Conservation (phyloP, 169 alveolate species). For the Plasmodium chabaudi region DNA sequence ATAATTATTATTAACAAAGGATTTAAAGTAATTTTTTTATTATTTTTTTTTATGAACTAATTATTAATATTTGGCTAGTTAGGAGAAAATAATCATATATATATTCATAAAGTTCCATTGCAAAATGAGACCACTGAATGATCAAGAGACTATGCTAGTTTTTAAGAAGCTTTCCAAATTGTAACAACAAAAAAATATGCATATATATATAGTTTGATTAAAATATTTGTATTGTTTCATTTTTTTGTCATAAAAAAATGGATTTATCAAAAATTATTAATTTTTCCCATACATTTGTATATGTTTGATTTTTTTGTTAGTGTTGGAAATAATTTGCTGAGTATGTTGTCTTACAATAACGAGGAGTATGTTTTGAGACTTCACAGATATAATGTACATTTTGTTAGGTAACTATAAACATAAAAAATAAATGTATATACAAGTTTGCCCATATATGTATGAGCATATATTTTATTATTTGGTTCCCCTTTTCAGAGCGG, state of each 20-base stretch:
- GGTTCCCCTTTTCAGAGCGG: constrained; percentile 34
- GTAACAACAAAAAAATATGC: constrained; percentile 13
- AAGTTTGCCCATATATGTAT: background rate
- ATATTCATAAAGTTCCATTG: background rate
- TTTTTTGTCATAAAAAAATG: background rate
- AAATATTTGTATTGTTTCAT: too few species aligned
- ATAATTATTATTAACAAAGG: too few species aligned
- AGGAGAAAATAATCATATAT: too few species aligned
- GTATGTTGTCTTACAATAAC: constrained; percentile 69
- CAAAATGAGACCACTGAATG: constrained; percentile 77
- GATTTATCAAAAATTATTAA: background rate
- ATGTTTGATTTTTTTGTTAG: constrained; percentile 12
- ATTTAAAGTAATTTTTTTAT: too few species aligned
- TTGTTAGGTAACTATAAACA: constrained; percentile 29
- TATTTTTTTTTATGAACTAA: too few species aligned
- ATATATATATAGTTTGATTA: background rate
- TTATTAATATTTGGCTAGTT: too few species aligned
- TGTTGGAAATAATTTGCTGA: constrained; percentile 70
- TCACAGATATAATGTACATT: constrained; percentile 41
- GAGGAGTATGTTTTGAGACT: constrained; percentile 68
- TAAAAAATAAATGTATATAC: background rate
- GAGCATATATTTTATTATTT: background rate
- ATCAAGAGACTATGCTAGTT: constrained; percentile 75
- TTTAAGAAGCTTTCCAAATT: constrained; percentile 73
- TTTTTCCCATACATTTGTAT: background rate